phyloP scores from a whole-genome alignment of 768 basidiomycete species.

The Boletus reticulatus region DNA sequence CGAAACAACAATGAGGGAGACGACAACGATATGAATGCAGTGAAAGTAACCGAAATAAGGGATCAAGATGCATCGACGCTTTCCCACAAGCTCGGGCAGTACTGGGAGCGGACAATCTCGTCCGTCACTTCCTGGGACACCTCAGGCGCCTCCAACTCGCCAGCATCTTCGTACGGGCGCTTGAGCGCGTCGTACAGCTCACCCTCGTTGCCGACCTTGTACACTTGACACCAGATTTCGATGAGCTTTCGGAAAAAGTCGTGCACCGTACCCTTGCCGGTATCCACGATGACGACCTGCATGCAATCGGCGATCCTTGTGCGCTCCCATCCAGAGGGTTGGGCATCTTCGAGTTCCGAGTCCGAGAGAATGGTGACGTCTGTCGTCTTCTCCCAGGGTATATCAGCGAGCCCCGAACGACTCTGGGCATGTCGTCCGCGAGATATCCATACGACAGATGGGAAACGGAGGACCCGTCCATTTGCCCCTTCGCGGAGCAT shows the following conservation, averaged over 20 bases:
- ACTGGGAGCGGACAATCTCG: slow-evolving; percentile 4
- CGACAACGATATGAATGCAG: neutral
- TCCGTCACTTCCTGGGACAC: slow-evolving; percentile 9
- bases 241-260: slow-evolving; percentile 31
- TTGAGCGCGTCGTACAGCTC: slow-evolving; percentile 22
- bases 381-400: slow-evolving; percentile 24
- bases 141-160: slow-evolving; percentile 29
- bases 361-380: slow-evolving; percentile 19
- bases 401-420: slow-evolving; percentile 22
- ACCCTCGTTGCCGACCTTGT: slow-evolving; percentile 19
- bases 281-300: slow-evolving; percentile 30
- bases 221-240: slow-evolving; percentile 27
- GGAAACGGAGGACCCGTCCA: slow-evolving; percentile 27
- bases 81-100: slow-evolving; percentile 30
- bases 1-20: neutral
- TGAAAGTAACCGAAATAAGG: neutral
- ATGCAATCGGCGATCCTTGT: slow-evolving; percentile 27
- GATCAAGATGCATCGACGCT: neutral
- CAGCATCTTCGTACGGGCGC: slow-evolving; percentile 19
- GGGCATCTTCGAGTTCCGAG: slow-evolving; percentile 23
- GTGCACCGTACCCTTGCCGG: slow-evolving; percentile 25
- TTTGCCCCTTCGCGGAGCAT: slow-evolving; percentile 30
- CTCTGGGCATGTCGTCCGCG: slow-evolving; percentile 27
- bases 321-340: slow-evolving; percentile 15
- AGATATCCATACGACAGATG: slow-evolving; percentile 25